These are phyloP conservation scores for Mucor plumbeus DNA, from an alignment of 371 early-diverging fungal genomes.

Conservation along the genomic window DNA sequence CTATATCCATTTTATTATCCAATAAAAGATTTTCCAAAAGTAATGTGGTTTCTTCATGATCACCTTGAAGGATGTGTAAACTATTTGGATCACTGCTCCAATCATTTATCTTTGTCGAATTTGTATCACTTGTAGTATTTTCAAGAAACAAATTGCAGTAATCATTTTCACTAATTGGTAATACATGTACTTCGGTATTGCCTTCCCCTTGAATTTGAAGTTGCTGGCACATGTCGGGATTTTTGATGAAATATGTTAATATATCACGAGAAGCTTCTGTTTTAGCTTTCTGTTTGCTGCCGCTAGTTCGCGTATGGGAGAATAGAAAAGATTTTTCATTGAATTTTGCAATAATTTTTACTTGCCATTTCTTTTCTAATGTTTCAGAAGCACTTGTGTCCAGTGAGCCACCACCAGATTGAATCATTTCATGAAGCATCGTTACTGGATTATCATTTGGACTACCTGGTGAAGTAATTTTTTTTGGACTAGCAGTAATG, in stretches of 20 bases:
- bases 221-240: constrained; percentile 5
- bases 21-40: background rate
- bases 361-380: background rate
- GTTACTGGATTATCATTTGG: background rate
- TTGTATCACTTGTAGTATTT: background rate
- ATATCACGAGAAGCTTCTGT: constrained; percentile 17
- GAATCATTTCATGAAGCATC: background rate
- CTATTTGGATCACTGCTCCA: background rate
- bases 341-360: background rate
- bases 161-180: constrained; percentile 13
- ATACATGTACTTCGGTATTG: background rate
- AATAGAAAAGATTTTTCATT: background rate
- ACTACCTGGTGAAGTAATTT: background rate
- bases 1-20: background rate
- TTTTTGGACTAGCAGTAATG: background rate
- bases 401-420: background rate
- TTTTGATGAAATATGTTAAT: constrained; percentile 2
- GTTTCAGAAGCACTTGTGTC: background rate
- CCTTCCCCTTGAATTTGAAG: background rate
- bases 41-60: background rate
- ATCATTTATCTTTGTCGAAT: background rate
- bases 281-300: constrained; percentile 18
- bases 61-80: background rate
- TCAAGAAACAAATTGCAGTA: background rate
- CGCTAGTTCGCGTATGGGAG: constrained; percentile 9